A percentile compares a stretch with the other conserved stretches of the same genome.
phyloP scores from a whole-genome alignment of 2,329 filamentous ascomycete genomes.

The Aspergillus carbonarius region DNA sequence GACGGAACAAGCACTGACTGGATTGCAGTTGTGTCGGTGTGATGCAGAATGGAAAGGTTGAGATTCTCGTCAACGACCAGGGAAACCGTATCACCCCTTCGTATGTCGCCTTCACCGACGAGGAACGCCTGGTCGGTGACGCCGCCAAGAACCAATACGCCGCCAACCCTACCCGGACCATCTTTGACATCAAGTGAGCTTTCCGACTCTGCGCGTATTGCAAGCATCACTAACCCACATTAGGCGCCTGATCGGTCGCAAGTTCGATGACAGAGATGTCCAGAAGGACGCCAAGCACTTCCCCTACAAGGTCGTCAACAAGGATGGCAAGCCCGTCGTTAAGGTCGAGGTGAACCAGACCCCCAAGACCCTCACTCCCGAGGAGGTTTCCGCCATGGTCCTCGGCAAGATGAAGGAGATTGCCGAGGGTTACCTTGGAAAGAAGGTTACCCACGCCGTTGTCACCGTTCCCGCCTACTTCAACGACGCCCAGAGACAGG shows the following conservation, averaged over 20 bases:
- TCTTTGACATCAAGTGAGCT: conserved; percentile 81
- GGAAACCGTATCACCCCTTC: conserved; percentile 95
- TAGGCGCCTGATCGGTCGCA: conserved; percentile 82
- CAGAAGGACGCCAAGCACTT: conserved; percentile 97
- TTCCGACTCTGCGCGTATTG: background rate
- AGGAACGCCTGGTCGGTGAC: conserved; percentile 95
- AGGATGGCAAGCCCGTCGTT: conserved; percentile 86
- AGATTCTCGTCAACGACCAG: conserved; percentile 95
- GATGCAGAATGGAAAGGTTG: conserved; percentile 92
- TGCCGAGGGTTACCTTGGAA: conserved; percentile 61
- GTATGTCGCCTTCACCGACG: conserved; percentile 94
- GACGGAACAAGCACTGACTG: conserved; percentile 16
- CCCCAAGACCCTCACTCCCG: conserved; percentile 64
- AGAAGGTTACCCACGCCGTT: conserved; percentile 64
- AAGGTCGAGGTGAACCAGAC: conserved; percentile 61
- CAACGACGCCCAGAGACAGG: conserved; percentile 97
- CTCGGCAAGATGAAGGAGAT: conserved; percentile 68
- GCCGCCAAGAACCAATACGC: conserved; percentile 95
- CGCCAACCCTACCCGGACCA: conserved; percentile 71
- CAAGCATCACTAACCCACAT: conserved; percentile 9
- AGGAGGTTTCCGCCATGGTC: conserved; percentile 68
- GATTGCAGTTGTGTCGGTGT: conserved; percentile 81
- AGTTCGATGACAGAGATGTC: conserved; percentile 79
- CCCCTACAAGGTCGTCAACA: conserved; percentile 90
- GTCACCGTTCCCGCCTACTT: conserved; percentile 97